Conservation (phyloP, 2,329 filamentous ascomycete genomes). For the Exophiala aquamarina region DNA sequence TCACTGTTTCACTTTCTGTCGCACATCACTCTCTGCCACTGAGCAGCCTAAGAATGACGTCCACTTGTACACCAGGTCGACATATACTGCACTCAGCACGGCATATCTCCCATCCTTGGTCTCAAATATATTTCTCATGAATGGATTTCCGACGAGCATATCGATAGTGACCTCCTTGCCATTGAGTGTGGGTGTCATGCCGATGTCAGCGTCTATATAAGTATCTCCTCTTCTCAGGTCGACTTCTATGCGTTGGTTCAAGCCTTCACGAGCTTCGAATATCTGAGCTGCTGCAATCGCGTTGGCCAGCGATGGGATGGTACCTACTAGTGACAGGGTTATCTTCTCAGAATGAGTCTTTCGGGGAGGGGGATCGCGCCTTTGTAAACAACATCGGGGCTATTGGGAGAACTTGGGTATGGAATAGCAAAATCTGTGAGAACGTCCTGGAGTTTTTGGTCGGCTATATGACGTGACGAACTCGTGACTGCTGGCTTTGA, state of each 20-base stretch:
- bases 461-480: neutral
- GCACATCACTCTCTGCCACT: neutral
- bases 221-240: neutral
- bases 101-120: conserved; percentile 4
- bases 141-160: conserved; percentile 3
- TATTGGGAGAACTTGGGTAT: neutral
- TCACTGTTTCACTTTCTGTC: neutral
- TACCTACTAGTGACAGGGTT: neutral
- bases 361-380: neutral
- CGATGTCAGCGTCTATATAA: neutral
- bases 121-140: conserved; percentile 5
- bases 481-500: no score
- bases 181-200: neutral
- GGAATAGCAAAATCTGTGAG: conserved; percentile 1
- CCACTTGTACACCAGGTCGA: conserved; percentile 7
- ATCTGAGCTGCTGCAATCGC: conserved; percentile 4
- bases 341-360: neutral
- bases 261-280: neutral
- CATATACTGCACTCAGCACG: conserved; percentile 2
- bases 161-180: conserved; percentile 4
- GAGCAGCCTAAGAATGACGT: conserved; percentile 2
- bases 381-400: neutral
- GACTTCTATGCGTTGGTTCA: neutral
- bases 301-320: conserved; percentile 5
- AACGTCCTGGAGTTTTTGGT: neutral